These are phyloP conservation scores for Candida hispaniensis DNA, from an alignment of 805 yeast species.

Conservation along the genomic window DNA sequence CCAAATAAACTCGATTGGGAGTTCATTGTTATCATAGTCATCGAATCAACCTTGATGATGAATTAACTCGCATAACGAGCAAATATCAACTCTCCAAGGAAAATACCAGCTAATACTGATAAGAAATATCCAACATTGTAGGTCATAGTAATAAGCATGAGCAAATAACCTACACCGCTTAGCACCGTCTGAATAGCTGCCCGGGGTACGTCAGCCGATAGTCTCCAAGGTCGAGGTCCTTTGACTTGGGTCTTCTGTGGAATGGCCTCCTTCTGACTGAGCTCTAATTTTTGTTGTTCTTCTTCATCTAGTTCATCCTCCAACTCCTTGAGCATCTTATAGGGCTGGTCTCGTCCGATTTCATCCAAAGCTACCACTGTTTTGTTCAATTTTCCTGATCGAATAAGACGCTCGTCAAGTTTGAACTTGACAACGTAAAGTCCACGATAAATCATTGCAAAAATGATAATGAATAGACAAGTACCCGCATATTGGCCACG, in stretches of 20 bases:
- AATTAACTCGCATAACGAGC: conserved; percentile 21
- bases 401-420: conserved; percentile 14
- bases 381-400: conserved; percentile 16
- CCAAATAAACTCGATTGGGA: too few species aligned
- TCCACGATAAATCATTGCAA: conserved; percentile 22
- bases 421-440: conserved; percentile 18
- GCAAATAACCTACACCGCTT: conserved; percentile 21
- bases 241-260: conserved; percentile 2
- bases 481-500: conserved; percentile 26
- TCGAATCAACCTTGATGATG: not conserved
- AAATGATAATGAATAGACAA: conserved; percentile 24
- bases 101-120: conserved; percentile 24
- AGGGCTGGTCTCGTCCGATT: conserved; percentile 16
- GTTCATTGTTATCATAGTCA: too few species aligned
- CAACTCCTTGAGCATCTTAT: conserved; percentile 10
- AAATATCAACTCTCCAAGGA: conserved; percentile 24
- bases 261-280: not conserved
- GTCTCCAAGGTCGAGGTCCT: conserved; percentile 15
- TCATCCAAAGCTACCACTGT: conserved; percentile 17
- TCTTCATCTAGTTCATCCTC: conserved; percentile 18
- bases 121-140: conserved; percentile 26
- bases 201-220: conserved; percentile 13
- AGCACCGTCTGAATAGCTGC: conserved; percentile 19
- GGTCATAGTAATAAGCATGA: conserved; percentile 27
- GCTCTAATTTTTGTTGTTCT: conserved; percentile 13